Evolutionary conservation across 352 stramenopile species (phyloP).

Genomic region (Globisporangium nunn): DNA sequence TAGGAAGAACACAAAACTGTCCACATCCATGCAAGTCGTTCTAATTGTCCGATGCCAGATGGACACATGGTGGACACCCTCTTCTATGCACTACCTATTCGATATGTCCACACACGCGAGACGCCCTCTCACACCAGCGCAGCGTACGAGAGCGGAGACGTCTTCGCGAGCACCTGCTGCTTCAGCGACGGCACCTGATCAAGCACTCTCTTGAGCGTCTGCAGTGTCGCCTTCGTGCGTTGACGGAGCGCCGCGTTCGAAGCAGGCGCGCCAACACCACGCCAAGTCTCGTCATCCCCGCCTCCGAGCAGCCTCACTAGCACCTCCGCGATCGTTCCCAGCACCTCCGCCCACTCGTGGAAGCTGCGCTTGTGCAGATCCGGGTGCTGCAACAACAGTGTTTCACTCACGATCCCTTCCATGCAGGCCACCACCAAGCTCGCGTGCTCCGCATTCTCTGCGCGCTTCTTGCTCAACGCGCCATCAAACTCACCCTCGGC

Average conservation of each 20-base stretch:
- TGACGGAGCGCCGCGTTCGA: constrained; percentile 7
- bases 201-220: constrained; percentile 19
- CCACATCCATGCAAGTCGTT: background rate
- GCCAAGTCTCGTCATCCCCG: background rate
- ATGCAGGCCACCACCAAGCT: constrained; percentile 20
- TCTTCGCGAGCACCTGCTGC: constrained; percentile 25
- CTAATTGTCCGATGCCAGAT: background rate
- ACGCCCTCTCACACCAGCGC: constrained; percentile 21
- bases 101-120: too few relatives aligned
- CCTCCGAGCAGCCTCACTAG: constrained; percentile 12
- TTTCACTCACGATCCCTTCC: constrained; percentile 28
- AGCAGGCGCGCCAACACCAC: background rate
- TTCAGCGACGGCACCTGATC: constrained; percentile 37
- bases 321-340: constrained; percentile 24
- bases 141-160: constrained; percentile 9
- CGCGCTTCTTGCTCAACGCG: background rate
- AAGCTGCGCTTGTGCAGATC: constrained; percentile 54
- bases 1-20: too few relatives aligned
- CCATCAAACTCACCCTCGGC: background rate
- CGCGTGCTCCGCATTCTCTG: background rate
- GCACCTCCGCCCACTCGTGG: constrained; percentile 34
- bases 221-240: constrained; percentile 11
- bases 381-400: constrained; percentile 26
- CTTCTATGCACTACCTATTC: background rate
- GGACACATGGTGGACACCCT: background rate